Conservation (phyloP, 2,329 filamentous ascomycete species). For the Sporothrix luriei region DNA sequence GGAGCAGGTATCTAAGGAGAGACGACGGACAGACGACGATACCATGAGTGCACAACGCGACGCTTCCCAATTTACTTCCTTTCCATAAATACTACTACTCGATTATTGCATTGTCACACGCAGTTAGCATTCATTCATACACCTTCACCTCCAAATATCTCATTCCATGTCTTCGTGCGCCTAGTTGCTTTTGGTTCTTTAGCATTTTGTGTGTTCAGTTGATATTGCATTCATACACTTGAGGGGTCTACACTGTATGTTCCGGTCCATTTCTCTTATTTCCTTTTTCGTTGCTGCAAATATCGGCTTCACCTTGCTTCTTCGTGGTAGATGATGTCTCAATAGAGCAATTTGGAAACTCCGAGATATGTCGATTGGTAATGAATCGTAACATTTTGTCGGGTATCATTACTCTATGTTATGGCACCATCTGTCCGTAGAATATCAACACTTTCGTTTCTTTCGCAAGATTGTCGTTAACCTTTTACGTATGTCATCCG, state of each 20-base stretch:
- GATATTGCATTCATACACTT: not conserved
- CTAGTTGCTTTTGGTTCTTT: not conserved
- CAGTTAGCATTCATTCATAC: slow-evolving; percentile 25
- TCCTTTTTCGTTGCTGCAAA: not conserved
- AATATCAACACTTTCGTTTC: too few relatives aligned
- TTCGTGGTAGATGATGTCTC: not conserved
- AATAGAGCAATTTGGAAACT: not conserved
- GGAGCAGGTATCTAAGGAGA: slow-evolving; percentile 16
- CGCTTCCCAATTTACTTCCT: slow-evolving; percentile 19
- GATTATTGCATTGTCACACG: not conserved
- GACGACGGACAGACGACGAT: slow-evolving; percentile 29
- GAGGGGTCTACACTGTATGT: not conserved
- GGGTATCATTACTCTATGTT: too few relatives aligned
- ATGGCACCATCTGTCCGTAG: too few relatives aligned
- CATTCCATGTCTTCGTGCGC: not conserved
- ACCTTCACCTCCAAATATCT: not conserved
- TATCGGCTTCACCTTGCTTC: not conserved
- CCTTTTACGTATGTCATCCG: too few relatives aligned
- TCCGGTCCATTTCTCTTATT: not conserved
- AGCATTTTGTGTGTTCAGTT: not conserved
- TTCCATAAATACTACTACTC: slow-evolving; percentile 27
- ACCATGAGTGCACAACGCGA: slow-evolving; percentile 30
- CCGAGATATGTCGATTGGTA: not conserved
- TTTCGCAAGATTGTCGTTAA: too few relatives aligned
- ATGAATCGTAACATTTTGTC: too few relatives aligned